A percentile compares a stretch with the other conserved stretches of the same genome.
Conservation (phyloP, 768 basidiomycete species). For the Tricholoma bakamatsutake region DNA sequence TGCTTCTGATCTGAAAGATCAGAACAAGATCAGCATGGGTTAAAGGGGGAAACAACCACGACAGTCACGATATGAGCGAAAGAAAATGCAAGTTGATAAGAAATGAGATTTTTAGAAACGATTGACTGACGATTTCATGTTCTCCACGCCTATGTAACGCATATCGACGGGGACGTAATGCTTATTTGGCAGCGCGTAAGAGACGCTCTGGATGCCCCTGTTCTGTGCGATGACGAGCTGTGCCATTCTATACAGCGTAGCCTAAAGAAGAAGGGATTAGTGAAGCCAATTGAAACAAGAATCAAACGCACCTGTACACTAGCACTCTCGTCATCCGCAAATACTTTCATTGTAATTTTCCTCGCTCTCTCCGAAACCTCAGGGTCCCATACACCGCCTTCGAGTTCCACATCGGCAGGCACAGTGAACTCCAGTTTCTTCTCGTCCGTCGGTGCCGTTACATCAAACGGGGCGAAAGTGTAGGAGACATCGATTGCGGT, state of each 20-base stretch:
- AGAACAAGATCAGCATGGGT: neutral
- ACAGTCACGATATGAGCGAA: neutral
- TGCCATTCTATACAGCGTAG: conserved; percentile 88
- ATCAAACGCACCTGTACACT: conserved; percentile 70
- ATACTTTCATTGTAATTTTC: conserved; percentile 66
- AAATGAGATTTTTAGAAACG: neutral
- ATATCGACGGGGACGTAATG: conserved; percentile 91
- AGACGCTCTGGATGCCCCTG: conserved; percentile 47
- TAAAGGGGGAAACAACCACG: neutral
- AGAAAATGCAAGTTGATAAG: neutral
- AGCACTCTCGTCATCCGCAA: conserved; percentile 85
- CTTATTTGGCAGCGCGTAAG: conserved; percentile 86
- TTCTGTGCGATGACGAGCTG: conserved; percentile 67
- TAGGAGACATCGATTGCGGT: conserved; percentile 81
- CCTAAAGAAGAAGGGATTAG: conserved; percentile 37
- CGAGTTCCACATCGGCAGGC: conserved; percentile 27
- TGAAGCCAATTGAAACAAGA: neutral
- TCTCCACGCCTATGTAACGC: conserved; percentile 66
- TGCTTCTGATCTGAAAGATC: conserved; percentile 49
- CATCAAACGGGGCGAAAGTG: conserved; percentile 44
- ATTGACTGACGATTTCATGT: conserved; percentile 50
- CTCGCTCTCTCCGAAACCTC: conserved; percentile 49
- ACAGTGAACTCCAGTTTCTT: conserved; percentile 45
- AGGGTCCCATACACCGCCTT: conserved; percentile 56
- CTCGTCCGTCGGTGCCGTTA: conserved; percentile 45